Conservation (phyloP, 805 yeast species). For the Candida xyloterini region DNA sequence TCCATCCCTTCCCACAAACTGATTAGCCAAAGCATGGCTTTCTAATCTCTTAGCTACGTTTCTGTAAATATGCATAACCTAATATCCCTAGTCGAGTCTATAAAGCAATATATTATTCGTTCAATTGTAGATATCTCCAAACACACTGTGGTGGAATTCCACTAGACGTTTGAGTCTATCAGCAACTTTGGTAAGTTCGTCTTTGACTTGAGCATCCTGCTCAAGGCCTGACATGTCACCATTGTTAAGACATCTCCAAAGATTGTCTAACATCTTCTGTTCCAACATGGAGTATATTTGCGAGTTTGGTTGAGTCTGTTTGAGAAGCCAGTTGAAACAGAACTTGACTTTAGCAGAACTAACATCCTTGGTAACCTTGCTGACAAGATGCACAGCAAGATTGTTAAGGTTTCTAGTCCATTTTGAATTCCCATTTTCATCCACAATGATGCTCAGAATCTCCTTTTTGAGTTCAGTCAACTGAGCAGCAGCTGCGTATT, state of each 20-base stretch:
- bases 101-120: constrained; percentile 3
- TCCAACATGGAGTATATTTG: constrained; percentile 77
- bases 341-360: constrained; percentile 51
- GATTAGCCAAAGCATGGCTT: constrained; percentile 39
- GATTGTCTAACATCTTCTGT: constrained; percentile 53
- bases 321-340: constrained; percentile 74
- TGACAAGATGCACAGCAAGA: constrained; percentile 65
- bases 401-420: constrained; percentile 83
- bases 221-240: constrained; percentile 14
- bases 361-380: constrained; percentile 30
- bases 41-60: neutral
- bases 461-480: constrained; percentile 59
- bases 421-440: constrained; percentile 81
- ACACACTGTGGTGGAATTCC: constrained; percentile 81
- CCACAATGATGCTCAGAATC: constrained; percentile 74
- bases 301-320: constrained; percentile 81
- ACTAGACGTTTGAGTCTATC: constrained; percentile 62
- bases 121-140: constrained; percentile 59
- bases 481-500: constrained; percentile 37
- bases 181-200: constrained; percentile 58
- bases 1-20: constrained; percentile 67
- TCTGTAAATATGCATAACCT: constrained; percentile 9
- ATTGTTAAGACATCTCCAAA: constrained; percentile 23
- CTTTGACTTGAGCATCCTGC: constrained; percentile 32
- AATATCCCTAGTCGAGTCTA: constrained; percentile 9